Conservation (phyloP, 306 rosid genomes). For the Cucumis cinereus region DNA sequence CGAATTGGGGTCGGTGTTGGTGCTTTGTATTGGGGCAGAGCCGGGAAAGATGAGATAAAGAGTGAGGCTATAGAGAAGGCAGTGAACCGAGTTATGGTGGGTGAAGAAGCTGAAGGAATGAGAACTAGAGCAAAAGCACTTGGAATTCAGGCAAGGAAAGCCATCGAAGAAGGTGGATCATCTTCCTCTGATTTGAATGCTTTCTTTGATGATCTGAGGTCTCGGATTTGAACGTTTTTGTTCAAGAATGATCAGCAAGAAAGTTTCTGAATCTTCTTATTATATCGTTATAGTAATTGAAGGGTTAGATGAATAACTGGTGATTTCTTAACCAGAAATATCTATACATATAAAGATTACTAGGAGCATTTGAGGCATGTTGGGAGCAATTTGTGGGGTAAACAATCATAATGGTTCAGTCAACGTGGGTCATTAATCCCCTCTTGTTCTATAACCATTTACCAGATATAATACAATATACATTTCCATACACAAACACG, state of each 20-base stretch:
- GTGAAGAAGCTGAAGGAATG: slow-evolving; percentile 24
- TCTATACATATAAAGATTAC: neutral
- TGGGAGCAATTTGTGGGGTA: neutral
- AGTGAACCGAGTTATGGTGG: slow-evolving; percentile 22
- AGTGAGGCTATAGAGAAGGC: slow-evolving; percentile 23
- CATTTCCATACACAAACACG: neutral
- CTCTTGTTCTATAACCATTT: neutral
- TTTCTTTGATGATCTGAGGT: slow-evolving; percentile 14
- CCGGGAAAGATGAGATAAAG: slow-evolving; percentile 13
- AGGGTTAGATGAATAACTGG: neutral
- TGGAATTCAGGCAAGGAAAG: slow-evolving; percentile 14
- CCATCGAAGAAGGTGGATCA: slow-evolving; percentile 20
- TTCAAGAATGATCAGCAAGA: neutral
- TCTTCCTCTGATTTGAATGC: slow-evolving; percentile 14
- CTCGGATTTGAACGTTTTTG: neutral
- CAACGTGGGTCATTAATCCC: neutral
- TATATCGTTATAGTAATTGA: neutral
- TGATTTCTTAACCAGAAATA: neutral
- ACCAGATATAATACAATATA: neutral
- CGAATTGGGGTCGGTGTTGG: slow-evolving; percentile 24
- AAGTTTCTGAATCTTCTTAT: neutral
- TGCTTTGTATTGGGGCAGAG: slow-evolving; percentile 3
- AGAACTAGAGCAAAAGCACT: slow-evolving; percentile 16
- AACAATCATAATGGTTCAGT: neutral
- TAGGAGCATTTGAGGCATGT: neutral